phyloP scores from a whole-genome alignment of 2,329 filamentous ascomycete genomes.

The Xylariaceae sp. region DNA sequence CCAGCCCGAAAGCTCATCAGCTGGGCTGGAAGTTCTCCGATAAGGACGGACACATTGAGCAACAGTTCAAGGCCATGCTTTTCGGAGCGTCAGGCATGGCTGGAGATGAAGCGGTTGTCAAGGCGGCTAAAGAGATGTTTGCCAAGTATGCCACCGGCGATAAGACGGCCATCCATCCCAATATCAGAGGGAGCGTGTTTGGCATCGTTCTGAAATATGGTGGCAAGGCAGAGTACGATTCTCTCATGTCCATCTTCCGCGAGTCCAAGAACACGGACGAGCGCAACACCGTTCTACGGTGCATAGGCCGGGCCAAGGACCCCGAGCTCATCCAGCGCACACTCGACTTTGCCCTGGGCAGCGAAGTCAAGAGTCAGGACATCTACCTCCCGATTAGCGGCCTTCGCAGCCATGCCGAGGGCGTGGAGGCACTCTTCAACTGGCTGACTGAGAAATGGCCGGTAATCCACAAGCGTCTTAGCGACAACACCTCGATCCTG shows the following conservation, averaged over 20 bases:
- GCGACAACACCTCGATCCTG: conserved; percentile 81
- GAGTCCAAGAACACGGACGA: conserved; percentile 75
- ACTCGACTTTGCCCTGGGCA: conserved; percentile 66
- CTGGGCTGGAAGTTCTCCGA: conserved; percentile 85
- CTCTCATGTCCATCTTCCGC: conserved; percentile 69
- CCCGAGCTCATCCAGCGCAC: conserved; percentile 78
- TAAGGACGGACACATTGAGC: conserved; percentile 78
- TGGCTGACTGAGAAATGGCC: conserved; percentile 91
- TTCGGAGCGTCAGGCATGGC: conserved; percentile 78
- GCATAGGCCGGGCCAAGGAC: conserved; percentile 71
- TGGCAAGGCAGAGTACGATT: conserved; percentile 80
- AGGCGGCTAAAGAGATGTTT: conserved; percentile 86
- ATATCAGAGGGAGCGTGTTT: conserved; percentile 83
- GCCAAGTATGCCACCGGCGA: conserved; percentile 76
- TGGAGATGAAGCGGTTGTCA: conserved; percentile 72
- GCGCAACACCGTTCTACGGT: conserved; percentile 84
- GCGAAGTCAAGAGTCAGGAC: conserved; percentile 89
- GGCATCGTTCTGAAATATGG: conserved; percentile 78
- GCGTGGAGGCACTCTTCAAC: conserved; percentile 72
- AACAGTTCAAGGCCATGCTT: conserved; percentile 90
- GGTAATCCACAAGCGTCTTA: conserved; percentile 71
- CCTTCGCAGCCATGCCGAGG: conserved; percentile 69
- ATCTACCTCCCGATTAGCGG: conserved; percentile 83
- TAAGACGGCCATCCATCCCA: conserved; percentile 77
- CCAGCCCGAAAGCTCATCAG: conserved; percentile 74